Evolutionary conservation across 202 grass and related monocot species (phyloP), one percentile per base, ranked within the genome.

Genomic region (Musa balbisiana): DNA sequence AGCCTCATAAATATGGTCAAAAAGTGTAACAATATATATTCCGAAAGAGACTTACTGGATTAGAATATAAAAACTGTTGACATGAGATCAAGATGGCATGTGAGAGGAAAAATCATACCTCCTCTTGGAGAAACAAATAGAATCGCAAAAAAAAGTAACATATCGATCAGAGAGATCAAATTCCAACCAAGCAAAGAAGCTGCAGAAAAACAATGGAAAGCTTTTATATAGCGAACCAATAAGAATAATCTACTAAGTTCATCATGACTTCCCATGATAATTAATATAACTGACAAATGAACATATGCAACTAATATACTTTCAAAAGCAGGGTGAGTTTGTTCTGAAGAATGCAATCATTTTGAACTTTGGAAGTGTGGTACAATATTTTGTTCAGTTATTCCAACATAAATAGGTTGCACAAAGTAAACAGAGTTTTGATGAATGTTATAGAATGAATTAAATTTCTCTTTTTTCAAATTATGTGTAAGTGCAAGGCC

Each of bases 111-210:
- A 51, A 80, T 2, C 62, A 78, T 91, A 97, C 93, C 90, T 89
- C 79, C 83, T 87, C 74, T 86, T 82, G 90, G 83, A 89, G 81
- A 53, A 86, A 73, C 55, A 80, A 93, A 89, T 53, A 76, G 86
- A 82, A 97, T 84, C 69, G 80, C 75, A 62, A 93, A 84, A 76
- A 91, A 91, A 53, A 93, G 67, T 43, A 87, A 69, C 79, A 97
- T 88, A 89, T 97, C 89, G 72, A 84, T 73, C 1, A 97, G 84
- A 82, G 81, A 93, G 76, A 93, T 84, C 83, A 97, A 84, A 82
- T 85, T 91, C 86, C 93, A 97, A 78, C 91, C 93, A 74, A 91
- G 81, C 62, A 93, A 84, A 25, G 88, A 91, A 83, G 88, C 93
- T 93, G 88, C 79, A 82, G 71, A 52, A 78, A 78, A 53, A 20